A percentile compares a stretch with the other conserved stretches of the same genome.
These are phyloP conservation scores for Lindgomyces ingoldianus DNA, from an alignment of 495 filamentous ascomycete species.

Conservation along the genomic window DNA sequence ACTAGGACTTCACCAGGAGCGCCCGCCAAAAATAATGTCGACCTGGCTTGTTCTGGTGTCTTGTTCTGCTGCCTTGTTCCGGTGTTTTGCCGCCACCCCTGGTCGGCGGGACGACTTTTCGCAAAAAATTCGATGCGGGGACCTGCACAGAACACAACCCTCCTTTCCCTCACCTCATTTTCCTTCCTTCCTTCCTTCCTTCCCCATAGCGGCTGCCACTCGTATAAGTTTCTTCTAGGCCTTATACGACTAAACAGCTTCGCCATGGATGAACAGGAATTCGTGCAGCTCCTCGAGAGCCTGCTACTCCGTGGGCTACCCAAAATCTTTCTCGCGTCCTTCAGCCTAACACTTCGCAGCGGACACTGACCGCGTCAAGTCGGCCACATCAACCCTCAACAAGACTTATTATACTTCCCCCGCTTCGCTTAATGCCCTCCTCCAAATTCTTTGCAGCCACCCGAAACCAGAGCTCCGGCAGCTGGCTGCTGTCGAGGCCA, in stretches of 20 bases:
- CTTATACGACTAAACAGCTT: background rate
- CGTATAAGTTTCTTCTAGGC: background rate
- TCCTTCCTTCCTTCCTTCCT: background rate
- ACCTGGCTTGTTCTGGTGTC: no score
- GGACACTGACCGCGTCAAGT: conserved; percentile 79
- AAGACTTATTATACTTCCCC: conserved; percentile 89
- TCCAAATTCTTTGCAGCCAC: conserved; percentile 81
- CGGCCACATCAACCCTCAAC: conserved; percentile 83
- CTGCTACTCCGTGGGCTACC: conserved; percentile 48
- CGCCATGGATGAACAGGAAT: conserved; percentile 52
- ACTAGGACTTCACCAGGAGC: no score
- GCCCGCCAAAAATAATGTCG: no score
- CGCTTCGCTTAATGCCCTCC: conserved; percentile 74
- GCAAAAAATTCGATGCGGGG: background rate
- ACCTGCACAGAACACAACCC: background rate
- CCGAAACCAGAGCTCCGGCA: conserved; percentile 73
- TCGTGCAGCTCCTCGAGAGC: conserved; percentile 50
- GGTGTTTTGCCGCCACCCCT: background rate
- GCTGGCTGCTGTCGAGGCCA: conserved; percentile 83
- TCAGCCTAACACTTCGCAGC: conserved; percentile 50
- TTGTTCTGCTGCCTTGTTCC: no score
- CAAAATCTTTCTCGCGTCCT: conserved; percentile 10
- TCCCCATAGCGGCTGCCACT: background rate
- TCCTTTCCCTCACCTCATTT: background rate
- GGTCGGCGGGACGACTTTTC: background rate